phyloP scores from a whole-genome alignment of 305 asterid species.

The Rubia tinctorum region DNA sequence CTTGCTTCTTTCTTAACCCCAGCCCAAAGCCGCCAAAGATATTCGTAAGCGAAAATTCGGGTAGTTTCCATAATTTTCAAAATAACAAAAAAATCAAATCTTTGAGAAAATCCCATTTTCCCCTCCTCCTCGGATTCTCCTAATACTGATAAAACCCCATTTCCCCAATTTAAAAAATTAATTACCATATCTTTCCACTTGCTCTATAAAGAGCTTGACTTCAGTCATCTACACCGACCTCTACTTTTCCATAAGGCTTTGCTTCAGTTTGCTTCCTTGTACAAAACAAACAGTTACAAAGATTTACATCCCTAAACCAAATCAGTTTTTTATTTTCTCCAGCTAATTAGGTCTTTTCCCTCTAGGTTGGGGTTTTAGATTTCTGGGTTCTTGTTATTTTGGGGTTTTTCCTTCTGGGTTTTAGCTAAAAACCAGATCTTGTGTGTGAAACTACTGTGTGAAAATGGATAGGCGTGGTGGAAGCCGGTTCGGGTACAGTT shows the following conservation, averaged over 20 bases:
- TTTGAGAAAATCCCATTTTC: background rate
- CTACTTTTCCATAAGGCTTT: background rate
- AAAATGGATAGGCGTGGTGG: conserved; percentile 34
- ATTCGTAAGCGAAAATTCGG: conserved; percentile 29
- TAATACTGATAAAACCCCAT: background rate
- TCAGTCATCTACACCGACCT: background rate
- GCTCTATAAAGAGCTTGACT: conserved; percentile 8
- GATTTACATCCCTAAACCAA: conserved; percentile 10
- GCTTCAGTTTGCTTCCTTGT: conserved; percentile 37
- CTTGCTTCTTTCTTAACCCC: conserved; percentile 1
- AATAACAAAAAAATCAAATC: conserved; percentile 2
- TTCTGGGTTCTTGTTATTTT: background rate
- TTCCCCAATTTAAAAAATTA: background rate
- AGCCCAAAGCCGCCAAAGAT: conserved; percentile 1
- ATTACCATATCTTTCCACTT: background rate
- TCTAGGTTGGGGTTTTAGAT: background rate
- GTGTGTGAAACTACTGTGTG: conserved; percentile 5
- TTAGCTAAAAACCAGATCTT: conserved; percentile 34
- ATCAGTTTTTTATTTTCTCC: conserved; percentile 31
- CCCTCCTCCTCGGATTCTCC: conserved; percentile 5
- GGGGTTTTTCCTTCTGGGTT: background rate
- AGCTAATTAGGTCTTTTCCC: conserved; percentile 24
- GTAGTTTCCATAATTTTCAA: conserved; percentile 26
- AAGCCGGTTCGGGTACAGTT: conserved; percentile 19
- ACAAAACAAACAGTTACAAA: conserved; percentile 24